These are phyloP conservation scores for Alisma plantagoaquatica DNA, from an alignment of 106 monocot genomes.

Conservation along the genomic window DNA sequence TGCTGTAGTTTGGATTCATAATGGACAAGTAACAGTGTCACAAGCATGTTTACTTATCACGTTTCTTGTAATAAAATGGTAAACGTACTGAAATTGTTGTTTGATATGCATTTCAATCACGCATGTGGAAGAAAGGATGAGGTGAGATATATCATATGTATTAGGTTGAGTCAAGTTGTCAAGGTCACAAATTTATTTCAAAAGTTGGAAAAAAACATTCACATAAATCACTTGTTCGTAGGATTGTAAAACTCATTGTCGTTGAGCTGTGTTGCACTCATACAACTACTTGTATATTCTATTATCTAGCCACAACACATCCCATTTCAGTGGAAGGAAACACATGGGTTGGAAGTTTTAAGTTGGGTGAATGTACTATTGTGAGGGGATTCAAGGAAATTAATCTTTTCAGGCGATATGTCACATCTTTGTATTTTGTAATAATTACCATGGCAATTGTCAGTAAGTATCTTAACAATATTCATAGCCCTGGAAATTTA, in stretches of 20 bases:
- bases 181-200: slow-evolving; percentile 55
- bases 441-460: slow-evolving; percentile 96
- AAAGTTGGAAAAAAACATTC: slow-evolving; percentile 70
- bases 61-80: too few species aligned
- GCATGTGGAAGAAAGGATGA: slow-evolving; percentile 60
- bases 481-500: too few species aligned
- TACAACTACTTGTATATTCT: slow-evolving; percentile 90
- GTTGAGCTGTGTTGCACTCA: slow-evolving; percentile 96
- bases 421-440: slow-evolving; percentile 86
- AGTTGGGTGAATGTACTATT: slow-evolving; percentile 65
- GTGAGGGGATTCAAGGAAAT: slow-evolving; percentile 68
- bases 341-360: slow-evolving; percentile 93
- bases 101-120: too few species aligned
- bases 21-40: too few species aligned
- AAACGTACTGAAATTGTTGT: too few species aligned
- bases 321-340: slow-evolving; percentile 65
- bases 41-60: too few species aligned
- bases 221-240: slow-evolving; percentile 80
- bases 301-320: slow-evolving; percentile 82
- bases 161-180: slow-evolving; percentile 49
- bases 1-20: too few species aligned
- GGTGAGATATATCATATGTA: slow-evolving; percentile 84
- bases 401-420: slow-evolving; percentile 56
- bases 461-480: slow-evolving; percentile 28
- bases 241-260: slow-evolving; percentile 84